Conservation (phyloP, 106 monocot genomes). For the Alisma plantagoaquatica region DNA sequence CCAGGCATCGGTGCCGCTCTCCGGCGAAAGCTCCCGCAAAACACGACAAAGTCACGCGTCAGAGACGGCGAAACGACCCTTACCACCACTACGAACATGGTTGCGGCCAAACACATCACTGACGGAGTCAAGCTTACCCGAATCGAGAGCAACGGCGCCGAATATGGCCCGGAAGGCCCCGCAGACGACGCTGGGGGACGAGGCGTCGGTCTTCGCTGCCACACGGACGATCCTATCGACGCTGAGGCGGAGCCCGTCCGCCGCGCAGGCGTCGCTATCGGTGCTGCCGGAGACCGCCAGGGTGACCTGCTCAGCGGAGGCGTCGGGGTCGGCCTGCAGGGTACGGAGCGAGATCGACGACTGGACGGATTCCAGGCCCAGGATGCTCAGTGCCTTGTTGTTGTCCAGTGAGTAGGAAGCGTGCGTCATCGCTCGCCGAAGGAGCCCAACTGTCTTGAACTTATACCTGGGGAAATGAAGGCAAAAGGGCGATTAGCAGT, state of each 20-base stretch:
- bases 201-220: constrained; percentile 27
- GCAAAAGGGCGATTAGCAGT: background rate
- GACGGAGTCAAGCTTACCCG: constrained; percentile 23
- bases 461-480: constrained; percentile 21
- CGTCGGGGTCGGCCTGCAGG: constrained; percentile 21
- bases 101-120: constrained; percentile 17
- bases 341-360: constrained; percentile 27
- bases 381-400: constrained; percentile 32
- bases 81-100: too few relatives aligned
- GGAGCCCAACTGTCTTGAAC: constrained; percentile 31
- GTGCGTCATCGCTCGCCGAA: constrained; percentile 54
- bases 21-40: too few relatives aligned
- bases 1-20: too few relatives aligned
- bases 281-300: constrained; percentile 9
- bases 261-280: constrained; percentile 17
- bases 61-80: too few relatives aligned
- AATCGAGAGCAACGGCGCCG: constrained; percentile 39
- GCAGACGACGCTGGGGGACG: constrained; percentile 28
- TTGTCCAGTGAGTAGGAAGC: constrained; percentile 53
- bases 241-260: constrained; percentile 22
- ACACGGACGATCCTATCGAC: constrained; percentile 33
- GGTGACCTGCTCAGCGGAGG: constrained; percentile 24
- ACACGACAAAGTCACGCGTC: too few relatives aligned
- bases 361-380: constrained; percentile 34
- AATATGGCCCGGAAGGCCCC: constrained; percentile 36